These are phyloP conservation scores for Scheffersomyces parashehatae DNA, from an alignment of 1,139 yeast genomes.

Conservation along the genomic window DNA sequence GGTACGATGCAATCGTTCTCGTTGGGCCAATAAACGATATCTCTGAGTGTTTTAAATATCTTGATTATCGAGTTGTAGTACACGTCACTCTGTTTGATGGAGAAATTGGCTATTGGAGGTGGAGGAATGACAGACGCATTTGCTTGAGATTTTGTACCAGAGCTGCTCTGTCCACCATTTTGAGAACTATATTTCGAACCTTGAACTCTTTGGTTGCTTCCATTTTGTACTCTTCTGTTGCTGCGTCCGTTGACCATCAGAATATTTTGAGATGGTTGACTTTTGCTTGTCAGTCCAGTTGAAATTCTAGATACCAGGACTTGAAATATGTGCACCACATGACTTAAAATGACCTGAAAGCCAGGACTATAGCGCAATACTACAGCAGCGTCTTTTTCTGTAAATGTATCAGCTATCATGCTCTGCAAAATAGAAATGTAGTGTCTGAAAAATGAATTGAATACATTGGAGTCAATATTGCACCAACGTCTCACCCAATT, in stretches of 20 bases:
- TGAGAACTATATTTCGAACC: background rate
- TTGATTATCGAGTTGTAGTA: conserved; percentile 41
- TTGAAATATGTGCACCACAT: conserved; percentile 37
- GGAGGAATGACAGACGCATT: conserved; percentile 10
- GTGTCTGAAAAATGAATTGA: conserved; percentile 75
- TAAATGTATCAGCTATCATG: conserved; percentile 3
- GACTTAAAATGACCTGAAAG: conserved; percentile 37
- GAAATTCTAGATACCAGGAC: conserved; percentile 37
- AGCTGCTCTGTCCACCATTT: background rate
- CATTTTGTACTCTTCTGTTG: too few species aligned
- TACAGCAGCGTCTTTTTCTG: conserved; percentile 1
- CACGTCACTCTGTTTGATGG: conserved; percentile 28
- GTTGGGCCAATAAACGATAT: conserved; percentile 30
- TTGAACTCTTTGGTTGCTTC: too few species aligned
- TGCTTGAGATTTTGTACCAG: conserved; percentile 12
- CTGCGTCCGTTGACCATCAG: too few species aligned
- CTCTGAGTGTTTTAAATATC: conserved; percentile 48
- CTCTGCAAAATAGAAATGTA: conserved; percentile 44
- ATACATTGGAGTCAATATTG: conserved; percentile 60
- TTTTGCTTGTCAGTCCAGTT: conserved; percentile 5
- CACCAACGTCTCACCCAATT: conserved; percentile 64
- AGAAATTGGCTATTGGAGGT: conserved; percentile 9
- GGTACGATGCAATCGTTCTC: conserved; percentile 7
- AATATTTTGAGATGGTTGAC: conserved; percentile 1
- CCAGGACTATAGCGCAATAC: conserved; percentile 31